Evolutionary conservation across 2,329 filamentous ascomycete species (phyloP), one percentile per base, ranked within the genome.

Genomic region (Apiospora marii): DNA sequence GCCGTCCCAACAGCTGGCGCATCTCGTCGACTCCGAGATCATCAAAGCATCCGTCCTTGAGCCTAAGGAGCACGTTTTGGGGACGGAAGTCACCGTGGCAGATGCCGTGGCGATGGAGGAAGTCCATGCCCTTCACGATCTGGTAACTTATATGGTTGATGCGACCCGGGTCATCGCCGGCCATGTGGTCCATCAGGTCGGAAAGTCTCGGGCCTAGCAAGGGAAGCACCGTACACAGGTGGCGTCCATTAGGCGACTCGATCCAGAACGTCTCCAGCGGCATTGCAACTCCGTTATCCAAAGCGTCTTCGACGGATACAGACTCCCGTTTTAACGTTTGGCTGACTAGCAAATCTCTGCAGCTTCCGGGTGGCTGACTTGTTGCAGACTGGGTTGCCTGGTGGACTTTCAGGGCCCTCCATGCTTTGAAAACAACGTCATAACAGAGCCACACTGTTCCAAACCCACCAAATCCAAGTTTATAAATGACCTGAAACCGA

Each of bases 41-140:
- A 14, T 76, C 70, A 8, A 76, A 49, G 4, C 37, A 24, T 7
- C 70, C 53, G 0, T 69, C 44, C 14, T 72, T 73, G 0, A 76
- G 48, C 22, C 70, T 74, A 67, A 74, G 72, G 2, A 74, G 72
- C n/a, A 74, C 48, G 51, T 75, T 76, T 4, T 68, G 30, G 0
- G 75, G 73, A 1, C 72, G 71, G 10, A 72, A 74, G 22, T 74
- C 75, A 0, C 74, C 74, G 46, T 75, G 75, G 19, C 73, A 75
- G 4, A 76, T 16, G 0, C 72, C 75, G 5, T 72, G 64, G 1
- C 34, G n/a, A 24, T 76, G 74, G 1, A 76, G 44, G 24, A 74
- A 75, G 0, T 4, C 14, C 1, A 76, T 49, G 2, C 68, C 72
- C 30, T 74, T 51, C 0, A 72, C 69, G 1, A 75, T 19, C 46